phyloP scores from a whole-genome alignment of 352 stramenopile species.

The Phytopythium sindhum region DNA sequence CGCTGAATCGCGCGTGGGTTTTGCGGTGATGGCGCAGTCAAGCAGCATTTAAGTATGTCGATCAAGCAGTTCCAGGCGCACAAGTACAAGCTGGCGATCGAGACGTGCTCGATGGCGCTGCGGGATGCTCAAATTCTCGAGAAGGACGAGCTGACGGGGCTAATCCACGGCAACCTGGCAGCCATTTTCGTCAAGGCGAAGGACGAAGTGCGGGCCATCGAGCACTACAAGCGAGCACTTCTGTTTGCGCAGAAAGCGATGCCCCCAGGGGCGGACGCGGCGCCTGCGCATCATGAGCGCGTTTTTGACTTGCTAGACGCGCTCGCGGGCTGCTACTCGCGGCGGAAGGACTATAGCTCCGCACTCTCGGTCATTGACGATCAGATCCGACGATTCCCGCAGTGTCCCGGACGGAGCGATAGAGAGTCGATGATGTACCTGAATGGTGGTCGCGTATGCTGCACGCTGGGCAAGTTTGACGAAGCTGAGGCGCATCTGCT shows the following conservation, averaged over 20 bases:
- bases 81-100: constrained; percentile 50
- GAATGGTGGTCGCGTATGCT: constrained; percentile 57
- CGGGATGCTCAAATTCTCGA: constrained; percentile 45
- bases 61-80: constrained; percentile 59
- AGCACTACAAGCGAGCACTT: constrained; percentile 61
- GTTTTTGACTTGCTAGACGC: constrained; percentile 60
- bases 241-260: constrained; percentile 23
- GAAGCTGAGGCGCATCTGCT: constrained; percentile 45
- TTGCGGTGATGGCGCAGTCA: constrained; percentile 21
- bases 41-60: constrained; percentile 45
- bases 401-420: constrained; percentile 36
- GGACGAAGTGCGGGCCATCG: constrained; percentile 52
- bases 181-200: constrained; percentile 51
- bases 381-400: constrained; percentile 39
- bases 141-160: constrained; percentile 56
- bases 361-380: constrained; percentile 54
- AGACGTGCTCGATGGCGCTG: constrained; percentile 42
- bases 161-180: constrained; percentile 67
- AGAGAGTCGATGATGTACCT: constrained; percentile 44
- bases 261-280: constrained; percentile 15
- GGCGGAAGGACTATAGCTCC: constrained; percentile 47
- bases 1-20: background rate
- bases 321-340: constrained; percentile 48
- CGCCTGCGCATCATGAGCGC: constrained; percentile 39
- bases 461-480: constrained; percentile 42